Conservation (phyloP, 1,284 basidiomycete species). For the Rhodotorula sp. region DNA sequence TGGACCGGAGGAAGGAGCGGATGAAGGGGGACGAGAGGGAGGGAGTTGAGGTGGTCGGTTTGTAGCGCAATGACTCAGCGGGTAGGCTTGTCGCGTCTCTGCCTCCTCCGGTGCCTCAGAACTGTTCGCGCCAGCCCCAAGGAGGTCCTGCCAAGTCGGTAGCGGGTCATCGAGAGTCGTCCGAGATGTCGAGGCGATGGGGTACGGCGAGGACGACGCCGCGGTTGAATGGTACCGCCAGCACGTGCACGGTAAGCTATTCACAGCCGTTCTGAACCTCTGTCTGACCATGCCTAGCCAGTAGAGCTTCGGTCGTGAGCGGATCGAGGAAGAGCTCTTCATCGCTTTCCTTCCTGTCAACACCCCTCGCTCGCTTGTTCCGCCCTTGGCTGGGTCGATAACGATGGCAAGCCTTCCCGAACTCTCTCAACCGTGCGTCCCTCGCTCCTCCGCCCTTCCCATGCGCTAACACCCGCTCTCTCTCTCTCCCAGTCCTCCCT, state of each 20-base stretch:
- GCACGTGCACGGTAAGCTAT: background rate
- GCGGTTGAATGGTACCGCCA: background rate
- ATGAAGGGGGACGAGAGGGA: no score
- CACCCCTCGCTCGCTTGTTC: background rate
- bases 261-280: background rate
- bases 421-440: background rate
- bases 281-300: background rate
- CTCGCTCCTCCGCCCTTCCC: background rate
- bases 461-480: background rate
- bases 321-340: background rate
- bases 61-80: no score
- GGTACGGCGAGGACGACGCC: background rate
- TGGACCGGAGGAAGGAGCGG: no score
- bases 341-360: no score
- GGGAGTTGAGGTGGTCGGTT: no score
- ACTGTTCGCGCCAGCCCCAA: no score
- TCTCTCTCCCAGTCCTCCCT: background rate
- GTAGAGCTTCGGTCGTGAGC: background rate
- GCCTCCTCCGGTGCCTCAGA: no score
- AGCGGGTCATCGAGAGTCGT: conserved; percentile 18
- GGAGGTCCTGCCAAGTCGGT: background rate
- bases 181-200: conserved; percentile 15
- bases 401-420: background rate
- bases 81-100: background rate
- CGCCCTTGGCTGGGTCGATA: background rate